phyloP scores from a whole-genome alignment of 1,284 basidiomycete species.

The Austroboletus rostrupii region DNA sequence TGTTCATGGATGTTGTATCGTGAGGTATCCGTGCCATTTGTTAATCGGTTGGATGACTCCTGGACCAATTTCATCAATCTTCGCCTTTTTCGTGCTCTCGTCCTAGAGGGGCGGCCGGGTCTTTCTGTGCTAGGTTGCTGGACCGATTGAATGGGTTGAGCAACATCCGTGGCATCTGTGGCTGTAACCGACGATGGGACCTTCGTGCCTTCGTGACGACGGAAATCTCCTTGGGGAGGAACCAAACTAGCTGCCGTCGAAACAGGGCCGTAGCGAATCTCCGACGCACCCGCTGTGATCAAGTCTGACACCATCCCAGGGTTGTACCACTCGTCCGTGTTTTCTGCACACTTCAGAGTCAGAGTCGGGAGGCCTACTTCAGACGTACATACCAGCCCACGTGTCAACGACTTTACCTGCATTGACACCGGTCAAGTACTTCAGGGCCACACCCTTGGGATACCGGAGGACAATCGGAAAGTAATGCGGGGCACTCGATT shows the following conservation, averaged over 20 bases:
- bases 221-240: too few relatives aligned
- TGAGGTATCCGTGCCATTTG: not conserved
- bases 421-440: conserved; percentile 28
- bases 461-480: conserved; percentile 38
- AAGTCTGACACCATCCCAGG: conserved; percentile 15
- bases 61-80: conserved; percentile 7
- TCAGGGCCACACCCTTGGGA: conserved; percentile 36
- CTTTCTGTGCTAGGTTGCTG: not conserved
- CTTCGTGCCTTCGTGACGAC: not conserved
- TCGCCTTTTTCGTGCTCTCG: conserved; percentile 20
- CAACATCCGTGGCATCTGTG: not conserved
- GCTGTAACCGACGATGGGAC: not conserved
- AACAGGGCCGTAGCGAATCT: not conserved
- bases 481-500: conserved; percentile 28
- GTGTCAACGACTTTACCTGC: conserved; percentile 35
- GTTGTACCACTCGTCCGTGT: conserved; percentile 28
- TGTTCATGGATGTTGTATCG: conserved; percentile 4
- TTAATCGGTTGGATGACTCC: not conserved
- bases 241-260: not conserved
- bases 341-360: conserved; percentile 10
- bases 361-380: not conserved
- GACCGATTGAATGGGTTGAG: conserved; percentile 1
- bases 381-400: conserved; percentile 34
- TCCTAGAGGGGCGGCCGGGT: not conserved
- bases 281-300: conserved; percentile 7